These are phyloP conservation scores for Adansonia digitata DNA, from an alignment of 345 rosid genomes.

Conservation along the genomic window DNA sequence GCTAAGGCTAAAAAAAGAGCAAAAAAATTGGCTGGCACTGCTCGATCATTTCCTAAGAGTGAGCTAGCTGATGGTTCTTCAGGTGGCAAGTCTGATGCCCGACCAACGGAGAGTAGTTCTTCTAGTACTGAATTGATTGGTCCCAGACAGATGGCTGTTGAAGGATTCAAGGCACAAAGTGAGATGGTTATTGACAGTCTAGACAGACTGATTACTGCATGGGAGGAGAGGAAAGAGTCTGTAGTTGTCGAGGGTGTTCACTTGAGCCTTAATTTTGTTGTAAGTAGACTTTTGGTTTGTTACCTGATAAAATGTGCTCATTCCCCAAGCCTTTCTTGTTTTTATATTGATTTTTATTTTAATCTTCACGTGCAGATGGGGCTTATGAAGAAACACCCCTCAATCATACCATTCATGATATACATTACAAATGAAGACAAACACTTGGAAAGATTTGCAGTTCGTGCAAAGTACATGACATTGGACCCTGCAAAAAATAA, in stretches of 20 bases:
- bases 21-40: constrained; percentile 48
- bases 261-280: constrained; percentile 97
- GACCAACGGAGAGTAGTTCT: constrained; percentile 34
- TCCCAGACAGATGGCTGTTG: constrained; percentile 88
- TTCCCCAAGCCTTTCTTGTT: not conserved
- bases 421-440: constrained; percentile 92
- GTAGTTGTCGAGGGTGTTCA: constrained; percentile 99
- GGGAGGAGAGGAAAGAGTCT: constrained; percentile 98
- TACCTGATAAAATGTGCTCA: not conserved
- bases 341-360: not conserved
- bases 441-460: constrained; percentile 97
- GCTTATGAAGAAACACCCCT: constrained; percentile 97
- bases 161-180: constrained; percentile 98
- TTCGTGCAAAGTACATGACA: constrained; percentile 99
- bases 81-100: constrained; percentile 39
- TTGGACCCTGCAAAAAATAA: constrained; percentile 94
- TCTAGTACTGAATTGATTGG: constrained; percentile 45
- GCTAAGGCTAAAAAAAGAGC: constrained; percentile 85
- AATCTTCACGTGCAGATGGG: constrained; percentile 67
- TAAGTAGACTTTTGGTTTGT: constrained; percentile 26
- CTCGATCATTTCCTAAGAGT: constrained; percentile 34
- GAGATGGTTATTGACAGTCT: constrained; percentile 99
- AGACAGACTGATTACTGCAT: constrained; percentile 85
- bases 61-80: constrained; percentile 35
- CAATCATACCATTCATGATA: constrained; percentile 94